Evolutionary conservation across 1,139 yeast species (phyloP), one percentile per base, ranked within the genome.

Genomic region (Candida sp.): DNA sequence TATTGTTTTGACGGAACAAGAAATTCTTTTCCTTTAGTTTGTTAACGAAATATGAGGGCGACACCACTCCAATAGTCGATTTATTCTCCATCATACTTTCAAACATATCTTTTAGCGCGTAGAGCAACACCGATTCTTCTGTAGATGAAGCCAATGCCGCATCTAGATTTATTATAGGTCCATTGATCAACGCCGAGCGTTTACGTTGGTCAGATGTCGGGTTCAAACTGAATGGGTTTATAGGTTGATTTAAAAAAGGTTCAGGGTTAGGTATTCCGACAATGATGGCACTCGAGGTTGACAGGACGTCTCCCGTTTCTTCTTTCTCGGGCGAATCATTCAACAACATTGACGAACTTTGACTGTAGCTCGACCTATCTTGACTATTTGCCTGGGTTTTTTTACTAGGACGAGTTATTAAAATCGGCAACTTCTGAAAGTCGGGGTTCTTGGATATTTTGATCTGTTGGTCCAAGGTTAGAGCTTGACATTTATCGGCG

Each of bases 141-240:
- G 76, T 75, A 39, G 73, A 73, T 25, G 64, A 64, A 25, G 70
- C 63, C 32, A 81, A 59, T 1, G 90, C 75, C 47, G 81, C 79
- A 58, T 91, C 97, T 40, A 91, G 63, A 57, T 90, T 89, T 41
- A 91, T 61, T 7, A 91, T 81, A 1, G 98, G 98, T 0, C 98
- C 98, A 45, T 77, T 79, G 27, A 83, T 68, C 40, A 91, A 66
- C 0, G 98, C 97, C 5, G 84, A 80, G 44, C 90, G 74, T 57
- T 91, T 91, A 37, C 96, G 72, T 51, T 81, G 85, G 58, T 90
- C 97, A 3, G 84, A 74, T 1, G 83, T 72, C 1, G 88, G 85
- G 43, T 70, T 69, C 5, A 79, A 70, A 51, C 64, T 70, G 55
- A 69, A 71, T 2, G 74, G 73, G 44, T 70, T 70, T 33, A 72